Percentiles rank a stretch among this genome's conserved stretches.
These are phyloP conservation scores for Emmonsia crescens DNA, from an alignment of 2,329 filamentous ascomycete species.

Conservation along the genomic window DNA sequence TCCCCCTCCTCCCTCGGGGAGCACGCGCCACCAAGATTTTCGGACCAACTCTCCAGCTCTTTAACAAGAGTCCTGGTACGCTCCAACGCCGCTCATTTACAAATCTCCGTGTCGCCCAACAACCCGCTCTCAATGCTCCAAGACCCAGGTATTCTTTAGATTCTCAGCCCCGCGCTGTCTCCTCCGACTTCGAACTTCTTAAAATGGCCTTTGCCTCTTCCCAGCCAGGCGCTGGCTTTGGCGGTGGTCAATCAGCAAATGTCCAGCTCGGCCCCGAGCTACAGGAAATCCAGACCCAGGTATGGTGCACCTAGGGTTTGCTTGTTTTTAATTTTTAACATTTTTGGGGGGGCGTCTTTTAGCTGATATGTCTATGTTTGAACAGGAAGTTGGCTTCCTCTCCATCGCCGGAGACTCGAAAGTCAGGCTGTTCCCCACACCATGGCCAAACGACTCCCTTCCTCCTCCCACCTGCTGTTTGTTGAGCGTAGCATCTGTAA, in stretches of 20 bases:
- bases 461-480: constrained; percentile 72
- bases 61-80: constrained; percentile 32
- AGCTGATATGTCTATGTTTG: background rate
- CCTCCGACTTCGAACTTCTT: constrained; percentile 26
- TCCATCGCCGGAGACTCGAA: constrained; percentile 71
- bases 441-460: constrained; percentile 60
- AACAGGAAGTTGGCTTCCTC: constrained; percentile 65
- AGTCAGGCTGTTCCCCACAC: constrained; percentile 62
- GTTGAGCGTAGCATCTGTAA: constrained; percentile 67
- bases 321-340: background rate
- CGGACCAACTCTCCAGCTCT: constrained; percentile 32
- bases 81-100: constrained; percentile 37
- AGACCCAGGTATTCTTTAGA: constrained; percentile 24
- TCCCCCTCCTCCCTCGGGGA: constrained; percentile 1
- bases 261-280: constrained; percentile 54
- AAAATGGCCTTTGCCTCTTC: constrained; percentile 58
- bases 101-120: constrained; percentile 18
- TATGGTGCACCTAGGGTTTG: constrained; percentile 25
- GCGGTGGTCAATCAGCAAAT: constrained; percentile 30
- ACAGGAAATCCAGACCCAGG: constrained; percentile 72
- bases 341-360: background rate
- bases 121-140: constrained; percentile 31
- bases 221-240: constrained; percentile 36
- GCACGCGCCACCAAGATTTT: constrained; percentile 32
- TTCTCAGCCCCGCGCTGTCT: constrained; percentile 27